Evolutionary conservation across 2,329 filamentous ascomycete species (phyloP).

Genomic region (Tetracladium maxilliforme): DNA sequence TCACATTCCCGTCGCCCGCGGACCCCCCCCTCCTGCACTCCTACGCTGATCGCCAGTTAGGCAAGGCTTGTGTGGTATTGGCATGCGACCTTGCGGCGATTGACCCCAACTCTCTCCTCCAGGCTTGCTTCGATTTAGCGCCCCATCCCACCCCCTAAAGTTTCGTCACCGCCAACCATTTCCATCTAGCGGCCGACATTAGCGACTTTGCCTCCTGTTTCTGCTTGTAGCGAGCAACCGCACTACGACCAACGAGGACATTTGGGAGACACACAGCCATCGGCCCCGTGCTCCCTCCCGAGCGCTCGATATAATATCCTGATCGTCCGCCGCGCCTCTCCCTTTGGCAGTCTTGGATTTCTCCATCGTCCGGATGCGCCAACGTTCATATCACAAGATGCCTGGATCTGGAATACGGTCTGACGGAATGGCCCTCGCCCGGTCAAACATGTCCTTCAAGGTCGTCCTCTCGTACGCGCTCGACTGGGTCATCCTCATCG

Average conservation of each 20-base stretch:
- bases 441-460: conserved; percentile 6
- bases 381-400: background rate
- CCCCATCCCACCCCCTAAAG: too few species aligned
- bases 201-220: too few species aligned
- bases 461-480: conserved; percentile 52
- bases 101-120: too few species aligned
- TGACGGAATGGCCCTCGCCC: background rate
- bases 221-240: too few species aligned
- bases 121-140: too few species aligned
- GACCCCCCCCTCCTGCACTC: background rate
- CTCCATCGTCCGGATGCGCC: background rate
- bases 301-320: background rate
- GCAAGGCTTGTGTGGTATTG: too few species aligned
- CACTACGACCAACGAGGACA: too few species aligned
- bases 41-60: too few species aligned
- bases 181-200: too few species aligned
- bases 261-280: conserved; percentile 8
- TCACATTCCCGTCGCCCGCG: background rate
- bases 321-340: background rate
- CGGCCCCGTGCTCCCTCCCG: conserved; percentile 1
- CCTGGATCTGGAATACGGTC: background rate
- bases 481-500: conserved; percentile 59
- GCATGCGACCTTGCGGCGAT: too few species aligned
- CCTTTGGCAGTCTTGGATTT: background rate
- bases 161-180: too few species aligned